Evolutionary conservation across 768 basidiomycete species (phyloP), one percentile per base, ranked within the genome.

Genomic region (Plicaturopsis crispa): DNA sequence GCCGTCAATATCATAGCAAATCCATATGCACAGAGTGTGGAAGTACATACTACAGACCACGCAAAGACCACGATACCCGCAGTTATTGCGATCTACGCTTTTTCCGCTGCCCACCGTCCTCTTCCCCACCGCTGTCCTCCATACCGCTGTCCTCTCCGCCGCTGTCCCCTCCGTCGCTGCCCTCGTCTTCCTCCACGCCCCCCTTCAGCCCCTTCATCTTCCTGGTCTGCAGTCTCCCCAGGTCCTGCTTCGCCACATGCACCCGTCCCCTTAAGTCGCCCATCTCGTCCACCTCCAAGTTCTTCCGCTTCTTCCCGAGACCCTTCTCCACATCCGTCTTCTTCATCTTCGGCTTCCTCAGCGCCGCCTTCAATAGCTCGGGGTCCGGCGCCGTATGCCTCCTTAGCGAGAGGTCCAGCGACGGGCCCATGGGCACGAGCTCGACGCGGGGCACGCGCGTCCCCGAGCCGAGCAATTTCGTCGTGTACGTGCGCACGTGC

Each of bases 231-330:
- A 98, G 52, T 65, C 74, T 85, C 47, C 60, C 62, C 50, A 99
- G 57, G 62, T 98, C 89, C 66, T 99, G 94, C 59, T 78, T 88
- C 42, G 66, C 86, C 40, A 98, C 61, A 60, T 98, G 93, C 20
- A 99, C 76, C 42, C 79, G 72, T 31, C 93, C 96, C 51, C 94
- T 75, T 61, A 92, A 59, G 56, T 99, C 89, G 40, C 96, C 96
- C 94, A 98, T 96, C 60, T 88, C 90, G 67, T 99, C 94, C 51
- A 91, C 87, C 66, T 91, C 90, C 61, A 90, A 55, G 55, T 99
- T 99, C 77, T 91, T 93, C 61, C 72, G 76, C 72, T 86, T 88
- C 72, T 87, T 88, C n/a, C 88, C 90, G 7, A 90, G 53, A 0
- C 91, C 90, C 56, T 73, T 79, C 63, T 87, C 89, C 33, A 94